These are phyloP conservation scores for Russula sp. DNA, from an alignment of 768 basidiomycete genomes.

Conservation along the genomic window DNA sequence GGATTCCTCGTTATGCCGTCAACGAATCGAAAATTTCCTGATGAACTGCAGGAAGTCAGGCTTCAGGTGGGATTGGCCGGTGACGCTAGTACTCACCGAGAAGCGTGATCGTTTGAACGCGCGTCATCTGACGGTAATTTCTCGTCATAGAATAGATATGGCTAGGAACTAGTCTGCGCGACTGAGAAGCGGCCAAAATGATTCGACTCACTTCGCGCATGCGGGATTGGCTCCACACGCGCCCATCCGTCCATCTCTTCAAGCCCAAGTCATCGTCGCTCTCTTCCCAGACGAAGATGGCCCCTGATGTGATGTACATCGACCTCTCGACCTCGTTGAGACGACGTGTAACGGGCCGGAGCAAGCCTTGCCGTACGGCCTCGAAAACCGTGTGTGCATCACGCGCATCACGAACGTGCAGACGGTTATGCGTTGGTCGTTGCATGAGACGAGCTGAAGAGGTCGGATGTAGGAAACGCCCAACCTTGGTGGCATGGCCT, in stretches of 20 bases:
- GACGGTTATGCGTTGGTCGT: conserved; percentile 56
- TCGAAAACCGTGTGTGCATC: conserved; percentile 64
- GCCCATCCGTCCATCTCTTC: conserved; percentile 67
- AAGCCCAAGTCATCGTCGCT: conserved; percentile 59
- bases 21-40: conserved; percentile 41
- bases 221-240: conserved; percentile 62
- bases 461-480: conserved; percentile 31
- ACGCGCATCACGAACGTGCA: conserved; percentile 59
- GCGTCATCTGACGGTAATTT: conserved; percentile 43
- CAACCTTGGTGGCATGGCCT: conserved; percentile 11
- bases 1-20: conserved; percentile 47
- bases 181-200: conserved; percentile 1
- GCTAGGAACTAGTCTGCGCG: conserved; percentile 33
- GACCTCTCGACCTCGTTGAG: conserved; percentile 57
- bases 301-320: conserved; percentile 50
- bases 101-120: conserved; percentile 33
- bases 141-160: conserved; percentile 67
- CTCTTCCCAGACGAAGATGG: conserved; percentile 68
- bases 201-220: conserved; percentile 47
- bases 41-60: conserved; percentile 25
- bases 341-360: conserved; percentile 47
- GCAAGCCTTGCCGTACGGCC: conserved; percentile 50
- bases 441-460: conserved; percentile 43
- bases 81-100: conserved; percentile 33
- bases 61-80: not conserved